Conservation (phyloP, 2,329 filamentous ascomycete species). For the Aschersonia sp. region DNA sequence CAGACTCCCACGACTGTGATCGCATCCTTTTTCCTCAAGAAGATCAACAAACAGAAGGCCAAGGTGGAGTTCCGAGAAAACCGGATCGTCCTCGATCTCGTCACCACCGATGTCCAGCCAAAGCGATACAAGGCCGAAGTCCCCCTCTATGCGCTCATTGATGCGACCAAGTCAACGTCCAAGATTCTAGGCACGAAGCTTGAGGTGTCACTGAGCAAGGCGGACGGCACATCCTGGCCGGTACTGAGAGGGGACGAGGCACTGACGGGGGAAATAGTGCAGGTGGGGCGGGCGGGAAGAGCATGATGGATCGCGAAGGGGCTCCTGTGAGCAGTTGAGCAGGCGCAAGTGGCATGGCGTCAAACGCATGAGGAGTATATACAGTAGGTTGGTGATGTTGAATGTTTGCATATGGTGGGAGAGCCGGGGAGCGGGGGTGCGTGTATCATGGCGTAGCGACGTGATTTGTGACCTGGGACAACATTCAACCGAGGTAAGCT, state of each 20-base stretch:
- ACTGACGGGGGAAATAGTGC: constrained; percentile 62
- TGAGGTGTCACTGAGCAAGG: constrained; percentile 59
- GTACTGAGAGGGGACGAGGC: constrained; percentile 67
- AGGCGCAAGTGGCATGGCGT: too few species aligned
- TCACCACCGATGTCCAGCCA: constrained; percentile 59
- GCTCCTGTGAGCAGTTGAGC: too few species aligned
- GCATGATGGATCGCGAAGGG: constrained; percentile 1
- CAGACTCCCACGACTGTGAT: constrained; percentile 78
- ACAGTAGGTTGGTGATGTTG: too few species aligned
- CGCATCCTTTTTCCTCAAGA: constrained; percentile 89
- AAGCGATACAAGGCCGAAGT: constrained; percentile 69
- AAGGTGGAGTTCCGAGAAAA: constrained; percentile 53
- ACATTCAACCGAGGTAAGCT: too few species aligned
- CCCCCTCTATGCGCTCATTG: constrained; percentile 62
- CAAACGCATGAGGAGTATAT: too few species aligned
- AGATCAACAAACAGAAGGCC: constrained; percentile 73
- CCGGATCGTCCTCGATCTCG: constrained; percentile 61
- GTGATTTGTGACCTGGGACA: too few species aligned
- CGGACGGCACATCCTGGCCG: constrained; percentile 69
- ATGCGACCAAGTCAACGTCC: constrained; percentile 59
- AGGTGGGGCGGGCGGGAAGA: constrained; percentile 64
- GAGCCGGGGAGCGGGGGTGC: too few species aligned
- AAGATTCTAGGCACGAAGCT: constrained; percentile 83
- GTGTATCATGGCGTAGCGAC: too few species aligned
- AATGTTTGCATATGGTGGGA: too few species aligned